These are phyloP conservation scores for Colletotrichum liriopes DNA, from an alignment of 2,329 filamentous ascomycete genomes.

Conservation along the genomic window DNA sequence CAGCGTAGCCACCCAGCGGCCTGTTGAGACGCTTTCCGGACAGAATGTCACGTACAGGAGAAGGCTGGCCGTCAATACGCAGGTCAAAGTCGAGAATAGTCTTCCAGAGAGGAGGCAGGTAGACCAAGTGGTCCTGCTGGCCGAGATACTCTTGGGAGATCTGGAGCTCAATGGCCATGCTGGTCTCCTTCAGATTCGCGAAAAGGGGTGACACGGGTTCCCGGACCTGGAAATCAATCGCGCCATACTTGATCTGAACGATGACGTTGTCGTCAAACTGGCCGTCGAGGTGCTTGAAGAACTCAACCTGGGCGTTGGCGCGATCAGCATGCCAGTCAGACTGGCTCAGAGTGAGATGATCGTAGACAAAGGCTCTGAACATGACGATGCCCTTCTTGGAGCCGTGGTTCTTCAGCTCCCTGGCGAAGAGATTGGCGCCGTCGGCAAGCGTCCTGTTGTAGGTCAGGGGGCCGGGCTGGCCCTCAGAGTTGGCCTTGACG, in stretches of 20 bases:
- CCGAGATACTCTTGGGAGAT: constrained; percentile 80
- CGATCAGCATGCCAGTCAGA: constrained; percentile 77
- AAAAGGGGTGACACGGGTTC: constrained; percentile 79
- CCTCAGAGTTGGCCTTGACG: constrained; percentile 81
- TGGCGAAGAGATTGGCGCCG: constrained; percentile 79
- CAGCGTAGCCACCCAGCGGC: constrained; percentile 73
- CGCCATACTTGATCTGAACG: constrained; percentile 81
- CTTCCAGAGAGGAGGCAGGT: constrained; percentile 79
- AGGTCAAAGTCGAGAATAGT: constrained; percentile 78
- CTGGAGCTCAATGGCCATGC: constrained; percentile 74
- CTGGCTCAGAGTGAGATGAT: constrained; percentile 63
- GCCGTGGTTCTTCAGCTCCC: constrained; percentile 69
- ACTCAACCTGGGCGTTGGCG: constrained; percentile 79
- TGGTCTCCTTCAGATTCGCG: constrained; percentile 61
- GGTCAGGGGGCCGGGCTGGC: constrained; percentile 77
- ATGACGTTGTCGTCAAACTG: constrained; percentile 80
- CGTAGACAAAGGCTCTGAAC: constrained; percentile 82
- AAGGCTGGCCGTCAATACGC: constrained; percentile 69
- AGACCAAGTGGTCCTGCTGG: constrained; percentile 79
- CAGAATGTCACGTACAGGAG: constrained; percentile 73
- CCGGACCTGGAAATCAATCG: constrained; percentile 82
- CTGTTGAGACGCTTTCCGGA: constrained; percentile 72
- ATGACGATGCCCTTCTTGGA: constrained; percentile 69
- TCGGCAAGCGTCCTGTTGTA: constrained; percentile 80
- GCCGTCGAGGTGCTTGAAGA: constrained; percentile 75